phyloP scores from a whole-genome alignment of 2,329 filamentous ascomycete species.

The Lithohypha guttulata region DNA sequence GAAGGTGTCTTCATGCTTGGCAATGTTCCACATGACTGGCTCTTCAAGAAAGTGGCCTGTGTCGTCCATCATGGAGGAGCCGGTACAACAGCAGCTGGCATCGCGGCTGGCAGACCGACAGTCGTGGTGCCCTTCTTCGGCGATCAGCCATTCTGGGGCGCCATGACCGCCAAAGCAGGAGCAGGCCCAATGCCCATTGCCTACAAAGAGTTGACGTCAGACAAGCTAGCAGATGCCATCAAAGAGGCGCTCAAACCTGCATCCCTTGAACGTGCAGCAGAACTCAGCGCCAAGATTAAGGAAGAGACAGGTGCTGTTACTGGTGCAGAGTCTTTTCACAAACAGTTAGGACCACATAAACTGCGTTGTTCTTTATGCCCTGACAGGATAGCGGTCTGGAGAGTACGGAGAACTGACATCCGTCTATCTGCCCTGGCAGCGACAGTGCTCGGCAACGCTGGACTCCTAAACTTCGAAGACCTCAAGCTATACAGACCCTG shows the following conservation, averaged over 20 bases:
- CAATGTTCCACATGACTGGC: constrained; percentile 80
- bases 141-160: constrained; percentile 74
- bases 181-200: constrained; percentile 62
- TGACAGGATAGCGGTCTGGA: constrained; percentile 61
- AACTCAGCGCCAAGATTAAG: constrained; percentile 54
- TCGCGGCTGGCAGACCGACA: constrained; percentile 67
- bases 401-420: constrained; percentile 56
- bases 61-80: constrained; percentile 84
- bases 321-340: constrained; percentile 59
- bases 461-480: constrained; percentile 56
- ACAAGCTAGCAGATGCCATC: constrained; percentile 57
- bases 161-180: constrained; percentile 61
- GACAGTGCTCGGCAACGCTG: constrained; percentile 54
- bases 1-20: constrained; percentile 73
- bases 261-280: constrained; percentile 45
- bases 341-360: constrained; percentile 55
- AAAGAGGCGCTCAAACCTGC: constrained; percentile 48
- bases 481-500: constrained; percentile 53
- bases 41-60: constrained; percentile 68
- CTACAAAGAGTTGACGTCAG: constrained; percentile 55
- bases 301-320: constrained; percentile 53
- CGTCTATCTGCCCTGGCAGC: constrained; percentile 63
- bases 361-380: constrained; percentile 61
- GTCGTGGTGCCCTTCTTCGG: constrained; percentile 80
- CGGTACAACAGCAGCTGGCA: constrained; percentile 79